These are phyloP conservation scores for Kitagawia praeruptora DNA, from an alignment of 129 eudicot species.

Conservation along the genomic window DNA sequence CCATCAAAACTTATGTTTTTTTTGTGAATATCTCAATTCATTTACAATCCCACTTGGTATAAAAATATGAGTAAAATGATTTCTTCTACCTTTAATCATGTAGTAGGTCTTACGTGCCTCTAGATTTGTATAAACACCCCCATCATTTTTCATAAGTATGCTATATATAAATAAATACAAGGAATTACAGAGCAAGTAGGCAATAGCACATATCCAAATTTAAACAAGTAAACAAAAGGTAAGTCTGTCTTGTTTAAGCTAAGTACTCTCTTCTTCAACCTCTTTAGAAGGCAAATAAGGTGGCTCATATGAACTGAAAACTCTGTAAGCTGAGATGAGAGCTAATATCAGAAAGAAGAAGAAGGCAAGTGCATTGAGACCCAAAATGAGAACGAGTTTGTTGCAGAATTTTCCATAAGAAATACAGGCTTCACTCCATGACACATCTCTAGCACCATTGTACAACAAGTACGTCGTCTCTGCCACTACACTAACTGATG, in stretches of 20 bases:
- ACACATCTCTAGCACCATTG: conserved; percentile 58
- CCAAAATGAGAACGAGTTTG: conserved; percentile 50
- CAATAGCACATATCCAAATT: neutral
- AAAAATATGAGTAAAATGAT: too few relatives aligned
- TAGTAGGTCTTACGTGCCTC: too few relatives aligned
- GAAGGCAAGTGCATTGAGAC: conserved; percentile 49
- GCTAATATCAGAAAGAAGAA: conserved; percentile 60
- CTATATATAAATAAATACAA: neutral
- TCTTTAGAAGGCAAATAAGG: conserved; percentile 49
- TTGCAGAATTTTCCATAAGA: conserved; percentile 74
- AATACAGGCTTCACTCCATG: conserved; percentile 92
- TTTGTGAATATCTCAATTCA: too few relatives aligned
- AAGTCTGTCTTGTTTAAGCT: neutral
- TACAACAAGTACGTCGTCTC: conserved; percentile 69
- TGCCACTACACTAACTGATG: conserved; percentile 58
- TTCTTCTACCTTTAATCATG: too few relatives aligned
- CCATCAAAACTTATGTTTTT: too few relatives aligned
- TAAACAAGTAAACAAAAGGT: neutral
- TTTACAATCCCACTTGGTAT: too few relatives aligned
- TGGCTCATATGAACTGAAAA: conserved; percentile 62
- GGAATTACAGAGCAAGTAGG: neutral
- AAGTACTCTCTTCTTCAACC: conserved; percentile 28
- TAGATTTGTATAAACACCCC: too few relatives aligned
- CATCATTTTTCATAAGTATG: too few relatives aligned
- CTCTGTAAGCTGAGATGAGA: conserved; percentile 77